Base-by-base conservation (phyloP, 1,284 basidiomycete genomes). In the Leccinum pallidistipes region DNA sequence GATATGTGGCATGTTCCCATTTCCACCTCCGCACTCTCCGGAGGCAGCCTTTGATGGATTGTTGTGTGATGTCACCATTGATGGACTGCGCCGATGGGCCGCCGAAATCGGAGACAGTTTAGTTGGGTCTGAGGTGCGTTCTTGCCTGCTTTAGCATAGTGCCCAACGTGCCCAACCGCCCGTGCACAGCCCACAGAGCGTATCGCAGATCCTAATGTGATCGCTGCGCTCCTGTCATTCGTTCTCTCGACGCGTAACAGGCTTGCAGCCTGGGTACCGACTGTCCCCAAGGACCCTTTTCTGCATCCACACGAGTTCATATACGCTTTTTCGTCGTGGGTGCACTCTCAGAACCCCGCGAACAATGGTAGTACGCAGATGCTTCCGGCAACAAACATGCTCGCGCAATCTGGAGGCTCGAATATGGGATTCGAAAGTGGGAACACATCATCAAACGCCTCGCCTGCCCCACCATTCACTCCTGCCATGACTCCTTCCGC, bases 221-320 rank as follows among this genome's bases (percentile, higher is more conserved):
- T 93, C 12, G 81, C 89, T 34, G 84, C 85, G 2, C 78, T 93
- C 16, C 77, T 93, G 55, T 89, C 86, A 62, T 79, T 90, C 50
- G 81, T 91, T 27, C 77, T 90, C 27, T 78, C 83, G 31, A 79
- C 83, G 51, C 81, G 91, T 43, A 91, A 90, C 74, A 87, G 86
- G 69, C 79, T 93, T 12, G 81, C 83, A 27, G 57, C 56, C 36
- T 62, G 65, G 59, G 59, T 51, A 36, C 70, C 86, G 75, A 67
- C 80, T 54, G 76, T 88, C 27, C 87, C 90, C 3, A 88, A 87
- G 71, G 91, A 93, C 69, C 91, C 91, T 0, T 92, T 93, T 70
- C 73, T 90, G 40, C 82, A 90, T 60, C 87, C 89, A 2, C 72
- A 81, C 49, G 76, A 77, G 8, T 88, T 91, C 56, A 67, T 78